Conservation (phyloP, 2,329 filamentous ascomycete species). For the Clonostachys solani region DNA sequence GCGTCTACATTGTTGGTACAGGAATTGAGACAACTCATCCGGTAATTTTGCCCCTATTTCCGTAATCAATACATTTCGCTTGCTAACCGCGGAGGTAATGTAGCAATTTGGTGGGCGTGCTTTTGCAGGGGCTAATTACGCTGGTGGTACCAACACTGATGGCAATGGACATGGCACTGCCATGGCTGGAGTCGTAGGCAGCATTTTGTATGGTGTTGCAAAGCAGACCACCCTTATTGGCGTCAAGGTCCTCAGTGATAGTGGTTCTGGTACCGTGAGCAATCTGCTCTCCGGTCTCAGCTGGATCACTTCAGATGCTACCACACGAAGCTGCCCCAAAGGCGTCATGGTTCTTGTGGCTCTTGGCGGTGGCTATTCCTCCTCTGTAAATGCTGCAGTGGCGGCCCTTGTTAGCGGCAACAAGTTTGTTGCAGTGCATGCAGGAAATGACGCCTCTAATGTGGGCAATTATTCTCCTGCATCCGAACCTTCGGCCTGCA, state of each 20-base stretch:
- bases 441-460: constrained; percentile 44
- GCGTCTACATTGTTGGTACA: constrained; percentile 36
- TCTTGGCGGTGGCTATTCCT: constrained; percentile 37
- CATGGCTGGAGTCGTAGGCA: constrained; percentile 15
- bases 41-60: constrained; percentile 13
- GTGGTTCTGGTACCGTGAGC: constrained; percentile 23
- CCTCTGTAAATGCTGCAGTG: constrained; percentile 43
- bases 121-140: constrained; percentile 11
- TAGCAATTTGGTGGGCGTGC: constrained; percentile 18
- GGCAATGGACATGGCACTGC: constrained; percentile 30
- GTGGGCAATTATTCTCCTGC: constrained; percentile 42
- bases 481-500: constrained; percentile 43
- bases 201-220: constrained; percentile 21
- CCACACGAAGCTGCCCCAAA: constrained; percentile 25
- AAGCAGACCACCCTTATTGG: constrained; percentile 33
- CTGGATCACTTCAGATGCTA: constrained; percentile 30
- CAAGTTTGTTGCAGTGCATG: constrained; percentile 46
- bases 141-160: constrained; percentile 12
- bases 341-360: constrained; percentile 52
- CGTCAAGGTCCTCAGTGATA: constrained; percentile 36
- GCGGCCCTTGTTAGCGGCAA: constrained; percentile 36
- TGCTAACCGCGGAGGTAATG: constrained; percentile 3
- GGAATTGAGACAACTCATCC: constrained; percentile 27
- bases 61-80: background rate
- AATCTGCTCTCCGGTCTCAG: constrained; percentile 38